Conservation (phyloP, 805 yeast species). For the Saccharomycopsis fodiens region DNA sequence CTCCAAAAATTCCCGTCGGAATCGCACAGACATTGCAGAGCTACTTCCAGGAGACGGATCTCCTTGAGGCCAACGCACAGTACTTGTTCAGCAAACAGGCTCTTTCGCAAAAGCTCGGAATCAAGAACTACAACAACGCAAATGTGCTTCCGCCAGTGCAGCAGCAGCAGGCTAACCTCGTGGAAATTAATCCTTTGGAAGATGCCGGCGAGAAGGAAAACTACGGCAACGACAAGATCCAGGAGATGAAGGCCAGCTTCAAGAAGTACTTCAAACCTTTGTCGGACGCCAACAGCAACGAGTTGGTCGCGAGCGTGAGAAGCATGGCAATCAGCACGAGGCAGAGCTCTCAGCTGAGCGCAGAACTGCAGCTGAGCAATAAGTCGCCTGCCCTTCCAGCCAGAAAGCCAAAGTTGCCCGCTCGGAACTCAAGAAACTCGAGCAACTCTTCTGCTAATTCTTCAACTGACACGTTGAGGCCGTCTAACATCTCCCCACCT, state of each 20-base stretch:
- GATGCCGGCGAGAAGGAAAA: constrained; percentile 6
- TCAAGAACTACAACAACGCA: constrained; percentile 13
- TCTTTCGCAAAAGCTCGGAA: constrained; percentile 7
- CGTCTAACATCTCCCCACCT: no score
- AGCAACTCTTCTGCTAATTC: background rate
- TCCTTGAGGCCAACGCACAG: background rate
- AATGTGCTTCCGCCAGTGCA: constrained; percentile 12
- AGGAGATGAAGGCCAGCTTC: constrained; percentile 9
- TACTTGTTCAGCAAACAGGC: constrained; percentile 3
- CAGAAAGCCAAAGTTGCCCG: constrained; percentile 3
- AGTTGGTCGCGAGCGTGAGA: background rate
- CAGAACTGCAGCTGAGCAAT: no score
- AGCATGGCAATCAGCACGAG: background rate
- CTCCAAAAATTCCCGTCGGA: no score
- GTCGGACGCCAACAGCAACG: constrained; percentile 1
- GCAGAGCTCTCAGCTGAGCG: no score
- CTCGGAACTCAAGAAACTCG: no score
- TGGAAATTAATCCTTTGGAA: constrained; percentile 1
- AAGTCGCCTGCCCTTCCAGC: constrained; percentile 3
- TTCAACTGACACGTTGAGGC: background rate
- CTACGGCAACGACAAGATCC: background rate
- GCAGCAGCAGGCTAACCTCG: background rate
- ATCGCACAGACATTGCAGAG: background rate
- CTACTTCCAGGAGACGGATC: background rate
- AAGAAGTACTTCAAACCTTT: constrained; percentile 15